phyloP scores from a whole-genome alignment of 164 flowering plant species.

The Houttuynia cordata region DNA sequence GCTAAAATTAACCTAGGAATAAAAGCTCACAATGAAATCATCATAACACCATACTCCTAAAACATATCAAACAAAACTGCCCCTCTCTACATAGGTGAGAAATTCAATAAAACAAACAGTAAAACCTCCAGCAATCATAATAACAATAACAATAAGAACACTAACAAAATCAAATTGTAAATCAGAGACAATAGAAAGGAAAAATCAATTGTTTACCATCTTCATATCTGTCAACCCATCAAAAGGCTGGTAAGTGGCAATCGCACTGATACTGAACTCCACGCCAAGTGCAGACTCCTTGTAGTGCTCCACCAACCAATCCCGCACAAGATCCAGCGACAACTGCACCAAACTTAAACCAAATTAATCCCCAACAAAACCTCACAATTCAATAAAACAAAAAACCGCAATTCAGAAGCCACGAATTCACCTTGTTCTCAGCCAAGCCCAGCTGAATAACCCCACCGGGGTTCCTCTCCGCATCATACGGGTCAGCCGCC shows the following conservation, averaged over 20 bases:
- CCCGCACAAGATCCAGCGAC: constrained; percentile 58
- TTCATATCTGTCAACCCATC: constrained; percentile 78
- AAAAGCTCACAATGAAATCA: too few relatives aligned
- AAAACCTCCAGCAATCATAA: too few relatives aligned
- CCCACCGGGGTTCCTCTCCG: constrained; percentile 53
- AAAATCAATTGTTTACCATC: constrained; percentile 38
- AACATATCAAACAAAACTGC: too few relatives aligned
- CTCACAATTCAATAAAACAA: constrained; percentile 1
- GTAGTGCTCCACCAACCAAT: constrained; percentile 55
- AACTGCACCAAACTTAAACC: constrained; percentile 33
- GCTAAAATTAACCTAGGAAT: too few relatives aligned
- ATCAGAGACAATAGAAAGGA: not conserved
- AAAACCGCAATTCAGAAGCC: not conserved
- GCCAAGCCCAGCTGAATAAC: constrained; percentile 74
- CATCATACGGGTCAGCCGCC: constrained; percentile 53
- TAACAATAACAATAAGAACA: too few relatives aligned
- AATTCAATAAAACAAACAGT: too few relatives aligned
- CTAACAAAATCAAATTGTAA: too few relatives aligned
- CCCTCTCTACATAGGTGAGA: too few relatives aligned
- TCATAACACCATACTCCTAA: too few relatives aligned
- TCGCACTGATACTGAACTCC: constrained; percentile 48
- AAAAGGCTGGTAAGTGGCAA: constrained; percentile 63
- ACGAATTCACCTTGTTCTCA: constrained; percentile 50
- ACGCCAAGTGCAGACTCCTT: constrained; percentile 26
- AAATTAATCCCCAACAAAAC: not conserved